Evolutionary conservation across 139 green algal genomes (phyloP), one percentile per base, ranked within the genome.

Genomic region (Auxenochlorella protothecoides): DNA sequence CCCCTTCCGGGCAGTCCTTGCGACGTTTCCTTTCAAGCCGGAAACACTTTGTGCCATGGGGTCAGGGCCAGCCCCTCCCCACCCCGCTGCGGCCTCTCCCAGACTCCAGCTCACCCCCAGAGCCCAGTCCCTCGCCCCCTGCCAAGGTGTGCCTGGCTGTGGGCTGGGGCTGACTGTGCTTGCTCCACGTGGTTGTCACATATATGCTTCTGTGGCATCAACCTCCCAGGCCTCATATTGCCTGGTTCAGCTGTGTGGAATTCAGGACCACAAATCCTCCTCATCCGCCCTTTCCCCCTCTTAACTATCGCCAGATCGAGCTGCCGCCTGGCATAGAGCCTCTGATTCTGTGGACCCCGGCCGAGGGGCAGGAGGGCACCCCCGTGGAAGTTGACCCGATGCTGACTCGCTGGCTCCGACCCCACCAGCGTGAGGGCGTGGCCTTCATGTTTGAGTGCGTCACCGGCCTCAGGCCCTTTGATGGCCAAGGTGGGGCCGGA

Each of bases 361-460:
- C 71, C 3, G 52, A 75, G 27, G 78, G 72, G 27, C 63, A 63
- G 53, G 57, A 55, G 55, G 70, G 74, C 14, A 55, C 51, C 27
- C 51, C 66, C 13, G 77, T 94, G 11, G 63, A 71, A 5, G 92
- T 98, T 57, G 93, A 97, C 77, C 68, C 76, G 71, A 95, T 93
- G 89, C 80, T 98, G 53, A 89, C 87, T 0, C 79, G 82, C 16
- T 98, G 84, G 76, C 84, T 98, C 74, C 82, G 93, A 16, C 88
- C 89, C 11, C 93, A 98, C 76, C 93, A 98, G 84, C 78, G 95
- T 2, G 94, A 99, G 78, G 95, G 95, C 5, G 89, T 99, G 56
- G 76, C 90, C 76, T 99, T 99, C 81, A 97, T 99, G 92, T 99
- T 98, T 83, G 95, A 99, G 66, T 99, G 95, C 63, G 92, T 98